Percentiles rank a stretch among this genome's conserved stretches.
phyloP scores from a whole-genome alignment of 2,329 filamentous ascomycete genomes.

The Xylaria sp. region DNA sequence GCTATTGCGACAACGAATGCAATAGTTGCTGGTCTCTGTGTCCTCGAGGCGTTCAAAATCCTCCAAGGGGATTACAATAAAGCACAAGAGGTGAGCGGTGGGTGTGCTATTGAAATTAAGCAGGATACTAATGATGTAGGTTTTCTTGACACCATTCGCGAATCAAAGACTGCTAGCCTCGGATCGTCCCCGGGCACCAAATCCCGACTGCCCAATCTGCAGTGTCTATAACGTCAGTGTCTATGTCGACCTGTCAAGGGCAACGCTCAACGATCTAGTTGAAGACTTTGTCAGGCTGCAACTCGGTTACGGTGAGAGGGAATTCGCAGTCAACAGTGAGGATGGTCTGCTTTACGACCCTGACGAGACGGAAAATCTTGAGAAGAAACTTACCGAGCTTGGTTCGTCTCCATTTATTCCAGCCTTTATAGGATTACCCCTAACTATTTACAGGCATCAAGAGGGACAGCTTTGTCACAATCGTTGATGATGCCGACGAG shows the following conservation, averaged over 20 bases:
- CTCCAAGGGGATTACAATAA: conserved; percentile 70
- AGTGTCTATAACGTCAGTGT: conserved; percentile 70
- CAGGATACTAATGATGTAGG: conserved; percentile 43
- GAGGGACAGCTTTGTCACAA: conserved; percentile 74
- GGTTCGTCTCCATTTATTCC: conserved; percentile 47
- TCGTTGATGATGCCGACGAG: conserved; percentile 81
- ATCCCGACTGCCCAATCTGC: conserved; percentile 83
- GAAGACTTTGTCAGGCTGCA: conserved; percentile 70
- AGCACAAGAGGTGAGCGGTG: conserved; percentile 68
- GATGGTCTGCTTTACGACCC: conserved; percentile 83
- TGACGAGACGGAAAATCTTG: conserved; percentile 84
- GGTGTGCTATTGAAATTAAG: background rate
- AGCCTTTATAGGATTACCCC: conserved; percentile 9
- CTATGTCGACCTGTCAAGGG: conserved; percentile 67
- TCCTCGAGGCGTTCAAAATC: conserved; percentile 91
- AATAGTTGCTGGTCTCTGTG: conserved; percentile 89
- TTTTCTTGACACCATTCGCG: conserved; percentile 77
- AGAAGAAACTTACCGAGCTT: conserved; percentile 77
- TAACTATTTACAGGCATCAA: conserved; percentile 59
- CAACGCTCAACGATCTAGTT: conserved; percentile 79
- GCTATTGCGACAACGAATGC: conserved; percentile 98
- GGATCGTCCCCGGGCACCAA: conserved; percentile 64
- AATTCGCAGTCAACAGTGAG: conserved; percentile 77
- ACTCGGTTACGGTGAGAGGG: conserved; percentile 75
- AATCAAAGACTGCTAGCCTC: conserved; percentile 61